These are phyloP conservation scores for Hagleromyces aurorensis DNA, from an alignment of 805 yeast genomes.

Conservation along the genomic window DNA sequence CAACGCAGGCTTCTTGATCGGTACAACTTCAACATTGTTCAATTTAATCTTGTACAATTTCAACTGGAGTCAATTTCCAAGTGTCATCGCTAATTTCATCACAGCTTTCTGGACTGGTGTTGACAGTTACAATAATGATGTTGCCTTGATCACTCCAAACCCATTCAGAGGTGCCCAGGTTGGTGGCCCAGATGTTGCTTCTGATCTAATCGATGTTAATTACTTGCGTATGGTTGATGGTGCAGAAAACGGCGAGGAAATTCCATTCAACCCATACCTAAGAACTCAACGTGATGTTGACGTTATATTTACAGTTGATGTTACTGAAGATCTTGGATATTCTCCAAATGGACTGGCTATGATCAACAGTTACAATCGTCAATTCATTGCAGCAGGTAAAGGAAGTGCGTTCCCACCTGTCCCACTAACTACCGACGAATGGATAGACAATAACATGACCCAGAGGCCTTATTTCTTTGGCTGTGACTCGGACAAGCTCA, in stretches of 20 bases:
- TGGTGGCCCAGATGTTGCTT: conserved; percentile 26
- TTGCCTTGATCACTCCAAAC: conserved; percentile 65
- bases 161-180: conserved; percentile 48
- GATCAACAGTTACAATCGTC: conserved; percentile 49
- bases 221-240: conserved; percentile 58
- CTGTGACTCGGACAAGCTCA: conserved; percentile 59
- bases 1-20: conserved; percentile 74
- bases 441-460: conserved; percentile 45
- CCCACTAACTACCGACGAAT: too few relatives aligned
- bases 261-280: conserved; percentile 57
- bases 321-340: conserved; percentile 52
- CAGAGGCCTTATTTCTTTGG: conserved; percentile 75
- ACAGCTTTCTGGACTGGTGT: conserved; percentile 28
- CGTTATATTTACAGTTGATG: conserved; percentile 57
- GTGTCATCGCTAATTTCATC: conserved; percentile 41
- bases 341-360: conserved; percentile 70
- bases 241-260: conserved; percentile 58
- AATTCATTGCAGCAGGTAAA: conserved; percentile 44
- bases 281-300: conserved; percentile 55
- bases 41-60: conserved; percentile 63
- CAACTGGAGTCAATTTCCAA: too few relatives aligned
- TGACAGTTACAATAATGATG: conserved; percentile 48
- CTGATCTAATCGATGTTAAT: conserved; percentile 34
- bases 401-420: conserved; percentile 71
- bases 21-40: conserved; percentile 77